These are phyloP conservation scores for Aspergillus fumigatus DNA, from an alignment of 2,329 filamentous ascomycete genomes.

Conservation along the genomic window DNA sequence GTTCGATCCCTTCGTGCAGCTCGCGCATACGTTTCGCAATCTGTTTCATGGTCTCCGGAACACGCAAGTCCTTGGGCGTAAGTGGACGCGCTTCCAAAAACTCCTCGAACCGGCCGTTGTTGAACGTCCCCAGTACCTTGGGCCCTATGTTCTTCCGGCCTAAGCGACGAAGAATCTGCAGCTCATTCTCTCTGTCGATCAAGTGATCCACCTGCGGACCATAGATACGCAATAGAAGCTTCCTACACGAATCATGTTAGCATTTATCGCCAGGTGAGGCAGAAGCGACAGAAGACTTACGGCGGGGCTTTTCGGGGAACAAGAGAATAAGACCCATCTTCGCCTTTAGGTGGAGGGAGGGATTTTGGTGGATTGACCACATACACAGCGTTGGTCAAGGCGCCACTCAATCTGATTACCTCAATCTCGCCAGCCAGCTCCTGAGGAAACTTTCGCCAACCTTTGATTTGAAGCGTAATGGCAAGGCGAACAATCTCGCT, in stretches of 20 bases:
- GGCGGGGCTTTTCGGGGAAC: constrained; percentile 48
- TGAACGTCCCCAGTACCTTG: constrained; percentile 83
- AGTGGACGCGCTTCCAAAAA: constrained; percentile 83
- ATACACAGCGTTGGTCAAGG: constrained; percentile 93
- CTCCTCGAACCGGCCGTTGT: constrained; percentile 92
- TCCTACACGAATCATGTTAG: constrained; percentile 40
- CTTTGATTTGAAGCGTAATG: constrained; percentile 84
- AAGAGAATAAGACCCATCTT: constrained; percentile 35
- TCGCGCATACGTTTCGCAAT: constrained; percentile 98
- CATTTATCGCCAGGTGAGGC: neutral
- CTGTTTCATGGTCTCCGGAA: constrained; percentile 78
- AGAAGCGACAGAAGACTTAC: constrained; percentile 36
- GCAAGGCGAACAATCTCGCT: constrained; percentile 83
- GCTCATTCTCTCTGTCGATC: constrained; percentile 87
- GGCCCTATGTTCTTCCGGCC: constrained; percentile 92
- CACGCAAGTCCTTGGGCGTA: constrained; percentile 69
- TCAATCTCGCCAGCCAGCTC: constrained; percentile 41
- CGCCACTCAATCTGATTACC: constrained; percentile 63
- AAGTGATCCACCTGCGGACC: constrained; percentile 92
- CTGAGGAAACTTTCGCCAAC: constrained; percentile 76
- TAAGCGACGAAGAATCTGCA: constrained; percentile 78
- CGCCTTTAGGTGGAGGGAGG: constrained; percentile 43
- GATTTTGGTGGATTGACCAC: constrained; percentile 78
- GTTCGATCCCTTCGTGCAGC: constrained; percentile 86
- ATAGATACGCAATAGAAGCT: constrained; percentile 85